These are phyloP conservation scores for Fragaria ananassa DNA, from an alignment of 306 rosid species.

Conservation along the genomic window DNA sequence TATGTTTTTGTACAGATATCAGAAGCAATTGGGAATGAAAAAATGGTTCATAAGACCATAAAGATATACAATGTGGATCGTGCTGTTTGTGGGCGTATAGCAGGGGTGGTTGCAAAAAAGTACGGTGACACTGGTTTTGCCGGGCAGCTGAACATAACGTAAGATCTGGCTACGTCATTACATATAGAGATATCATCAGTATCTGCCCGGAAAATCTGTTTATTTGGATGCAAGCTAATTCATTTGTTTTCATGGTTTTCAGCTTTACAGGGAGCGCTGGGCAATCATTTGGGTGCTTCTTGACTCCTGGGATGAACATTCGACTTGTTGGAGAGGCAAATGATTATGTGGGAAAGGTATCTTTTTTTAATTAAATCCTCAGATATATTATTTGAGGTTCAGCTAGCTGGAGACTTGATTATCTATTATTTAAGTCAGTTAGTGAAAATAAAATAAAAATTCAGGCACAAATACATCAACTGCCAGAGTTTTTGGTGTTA, in stretches of 20 bases:
- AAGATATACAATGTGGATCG: constrained; percentile 82
- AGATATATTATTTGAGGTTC: background rate
- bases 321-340: constrained; percentile 94
- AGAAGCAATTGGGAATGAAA: constrained; percentile 86
- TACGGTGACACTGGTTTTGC: constrained; percentile 97
- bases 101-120: constrained; percentile 90
- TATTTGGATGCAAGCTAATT: constrained; percentile 22
- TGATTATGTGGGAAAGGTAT: constrained; percentile 98
- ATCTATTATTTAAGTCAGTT: background rate
- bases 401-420: background rate
- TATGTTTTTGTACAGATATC: constrained; percentile 55
- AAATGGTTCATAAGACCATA: constrained; percentile 59
- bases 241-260: constrained; percentile 28
- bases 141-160: constrained; percentile 90
- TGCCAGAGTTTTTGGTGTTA: background rate
- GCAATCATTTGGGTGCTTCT: constrained; percentile 94
- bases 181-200: background rate
- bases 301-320: constrained; percentile 98
- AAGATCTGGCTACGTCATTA: constrained; percentile 35
- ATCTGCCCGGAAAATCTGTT: background rate
- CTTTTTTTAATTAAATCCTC: background rate
- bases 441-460: background rate
- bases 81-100: constrained; percentile 88
- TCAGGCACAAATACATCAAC: background rate
- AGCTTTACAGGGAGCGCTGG: constrained; percentile 98